Evolutionary conservation across 2,329 filamentous ascomycete species (phyloP), one percentile per base, ranked within the genome.

Genomic region (Paracamarosporium sp.): DNA sequence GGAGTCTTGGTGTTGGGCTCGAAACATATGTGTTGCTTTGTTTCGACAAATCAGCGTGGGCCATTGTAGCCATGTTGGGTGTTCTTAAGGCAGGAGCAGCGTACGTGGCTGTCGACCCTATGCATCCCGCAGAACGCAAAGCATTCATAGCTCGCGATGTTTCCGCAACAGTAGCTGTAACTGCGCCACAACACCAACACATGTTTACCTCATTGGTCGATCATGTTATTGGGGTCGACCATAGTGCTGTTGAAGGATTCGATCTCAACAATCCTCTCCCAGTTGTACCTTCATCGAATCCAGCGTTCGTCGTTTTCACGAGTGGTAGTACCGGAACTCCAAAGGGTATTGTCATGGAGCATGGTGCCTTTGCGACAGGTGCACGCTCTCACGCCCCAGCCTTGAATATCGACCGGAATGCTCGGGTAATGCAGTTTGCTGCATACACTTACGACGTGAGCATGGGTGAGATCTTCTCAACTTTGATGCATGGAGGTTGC

Each of bases 251-350:
- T 25, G 20, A 27, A 9, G 12, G 2, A 5, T 25, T 48, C 20
- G 25, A 20, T 8, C 11, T 20, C 12, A 25, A 25, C 4, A n/a
- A 1, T n/a, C 4, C 30, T n/a, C 11, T 50, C 20, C 25, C 47
- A 9, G 7, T 9, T n/a, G 25, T 50, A 4, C 22, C 33, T 11
- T 15, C 47, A 4, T 40, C 33, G 9, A 44, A 52, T 12, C 36
- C 38, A 48, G 41, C 53, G 13, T 46, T 44, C 63, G 78, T 87
- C 4, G 81, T 89, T 4, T 85, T 88, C 58, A 82, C 81, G 0
- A 82, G 81, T 3, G 82, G 83, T 0, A 83, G 83, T 0, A 82
- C 83, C 1, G 81, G 80, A 51, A 80, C 79, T 44, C 82, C 84
- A 0, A 84, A 85, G 53, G 86, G 85, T 2, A 83, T 87, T n/a